These are phyloP conservation scores for Lophiotrema nucula DNA, from an alignment of 495 filamentous ascomycete genomes.

Conservation along the genomic window DNA sequence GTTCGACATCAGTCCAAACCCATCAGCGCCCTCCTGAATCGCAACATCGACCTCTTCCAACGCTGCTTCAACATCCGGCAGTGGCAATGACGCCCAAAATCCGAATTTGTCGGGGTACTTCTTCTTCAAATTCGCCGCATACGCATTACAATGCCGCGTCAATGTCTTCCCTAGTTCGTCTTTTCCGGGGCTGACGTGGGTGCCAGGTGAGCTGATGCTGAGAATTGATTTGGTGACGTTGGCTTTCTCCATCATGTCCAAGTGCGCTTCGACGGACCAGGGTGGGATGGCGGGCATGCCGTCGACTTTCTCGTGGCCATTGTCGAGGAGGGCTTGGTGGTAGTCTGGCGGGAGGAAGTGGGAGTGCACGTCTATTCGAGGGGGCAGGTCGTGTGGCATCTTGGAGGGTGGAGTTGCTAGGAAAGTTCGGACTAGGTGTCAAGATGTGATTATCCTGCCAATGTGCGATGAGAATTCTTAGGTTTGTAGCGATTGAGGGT, in stretches of 20 bases:
- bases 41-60: conserved; percentile 49
- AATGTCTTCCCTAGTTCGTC: conserved; percentile 37
- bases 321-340: conserved; percentile 38
- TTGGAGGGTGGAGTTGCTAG: neutral
- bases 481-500: neutral
- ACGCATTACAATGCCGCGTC: conserved; percentile 43
- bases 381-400: conserved; percentile 12
- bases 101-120: conserved; percentile 45
- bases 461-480: too few species aligned
- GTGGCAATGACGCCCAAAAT: conserved; percentile 53
- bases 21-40: conserved; percentile 45
- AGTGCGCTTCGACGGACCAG: conserved; percentile 48
- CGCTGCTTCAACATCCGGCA: conserved; percentile 47
- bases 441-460: too few species aligned
- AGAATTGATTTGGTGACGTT: conserved; percentile 53
- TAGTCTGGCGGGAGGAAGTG: conserved; percentile 44
- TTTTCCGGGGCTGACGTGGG: conserved; percentile 44
- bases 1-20: conserved; percentile 50
- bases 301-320: conserved; percentile 44
- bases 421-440: too few species aligned
- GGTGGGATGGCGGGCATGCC: conserved; percentile 51
- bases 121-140: conserved; percentile 43
- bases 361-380: conserved; percentile 42
- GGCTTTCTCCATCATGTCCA: conserved; percentile 47
- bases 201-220: conserved; percentile 53